Conservation (phyloP, 108 stramenopile genomes). For the Discostella stelligeroides region DNA sequence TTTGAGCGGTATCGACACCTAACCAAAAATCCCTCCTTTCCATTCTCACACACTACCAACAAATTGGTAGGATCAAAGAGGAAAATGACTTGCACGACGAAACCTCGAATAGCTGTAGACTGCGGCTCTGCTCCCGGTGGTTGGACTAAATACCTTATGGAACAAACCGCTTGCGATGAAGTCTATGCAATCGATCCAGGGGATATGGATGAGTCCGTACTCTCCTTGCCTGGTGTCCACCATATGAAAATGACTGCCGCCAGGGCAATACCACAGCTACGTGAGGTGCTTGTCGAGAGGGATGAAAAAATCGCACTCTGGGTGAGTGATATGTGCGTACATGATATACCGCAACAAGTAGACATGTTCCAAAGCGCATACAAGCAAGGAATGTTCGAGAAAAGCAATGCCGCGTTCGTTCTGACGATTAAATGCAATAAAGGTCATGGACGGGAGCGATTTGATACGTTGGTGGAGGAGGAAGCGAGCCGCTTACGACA, state of each 20-base stretch:
- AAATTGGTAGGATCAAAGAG: constrained; percentile 16
- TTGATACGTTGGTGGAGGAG: constrained; percentile 43
- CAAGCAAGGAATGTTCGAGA: constrained; percentile 37
- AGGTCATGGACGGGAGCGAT: constrained; percentile 58
- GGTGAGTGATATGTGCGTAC: constrained; percentile 74
- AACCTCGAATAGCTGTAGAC: constrained; percentile 48
- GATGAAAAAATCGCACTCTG: constrained; percentile 39
- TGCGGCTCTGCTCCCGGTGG: constrained; percentile 76
- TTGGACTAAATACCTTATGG: constrained; percentile 68
- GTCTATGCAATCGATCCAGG: constrained; percentile 72
- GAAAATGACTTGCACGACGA: background rate
- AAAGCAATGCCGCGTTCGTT: constrained; percentile 46
- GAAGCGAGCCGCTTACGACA: constrained; percentile 48
- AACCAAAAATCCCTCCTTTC: no score
- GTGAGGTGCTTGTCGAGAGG: constrained; percentile 14
- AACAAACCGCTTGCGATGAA: constrained; percentile 35
- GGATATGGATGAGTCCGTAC: constrained; percentile 39
- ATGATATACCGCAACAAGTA: constrained; percentile 51
- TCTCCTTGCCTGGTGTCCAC: constrained; percentile 17
- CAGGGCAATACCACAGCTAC: constrained; percentile 36
- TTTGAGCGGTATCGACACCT: constrained; percentile 54
- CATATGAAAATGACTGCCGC: constrained; percentile 50
- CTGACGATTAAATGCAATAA: constrained; percentile 66
- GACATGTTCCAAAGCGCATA: constrained; percentile 52
- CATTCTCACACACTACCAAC: background rate